Evolutionary conservation across 2,329 filamentous ascomycete genomes (phyloP).

Genomic region (Diaporthe ampelina): DNA sequence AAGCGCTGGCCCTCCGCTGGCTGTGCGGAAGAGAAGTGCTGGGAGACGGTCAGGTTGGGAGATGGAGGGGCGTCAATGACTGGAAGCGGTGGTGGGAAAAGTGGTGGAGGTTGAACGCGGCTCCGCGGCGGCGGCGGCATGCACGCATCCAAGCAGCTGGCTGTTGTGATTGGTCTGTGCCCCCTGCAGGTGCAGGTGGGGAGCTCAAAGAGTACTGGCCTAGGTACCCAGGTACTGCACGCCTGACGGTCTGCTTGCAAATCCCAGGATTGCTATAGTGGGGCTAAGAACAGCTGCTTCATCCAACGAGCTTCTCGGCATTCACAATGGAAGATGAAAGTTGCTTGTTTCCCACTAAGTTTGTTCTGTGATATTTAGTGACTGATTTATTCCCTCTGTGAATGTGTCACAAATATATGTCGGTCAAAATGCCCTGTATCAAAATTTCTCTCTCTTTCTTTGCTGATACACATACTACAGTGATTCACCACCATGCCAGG

Average conservation of each 20-base stretch:
- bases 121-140: background rate
- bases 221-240: background rate
- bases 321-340: background rate
- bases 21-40: conserved; percentile 16
- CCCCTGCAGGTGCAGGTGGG: background rate
- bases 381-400: too few species aligned
- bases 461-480: too few species aligned
- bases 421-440: too few species aligned
- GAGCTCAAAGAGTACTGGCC: background rate
- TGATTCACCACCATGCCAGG: too few species aligned
- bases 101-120: conserved; percentile 53
- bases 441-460: too few species aligned
- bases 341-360: background rate
- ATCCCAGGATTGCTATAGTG: background rate
- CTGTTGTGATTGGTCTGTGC: conserved; percentile 1
- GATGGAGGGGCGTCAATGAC: background rate
- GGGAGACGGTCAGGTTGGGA: background rate
- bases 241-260: background rate
- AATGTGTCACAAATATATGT: too few species aligned
- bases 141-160: background rate
- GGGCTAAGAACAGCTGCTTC: background rate
- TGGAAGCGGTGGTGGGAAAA: conserved; percentile 47
- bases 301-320: background rate
- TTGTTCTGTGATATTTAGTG: background rate
- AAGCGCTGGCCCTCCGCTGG: background rate